Base-by-base conservation (phyloP, 495 filamentous ascomycete genomes). In the Penicillium mononematosum region DNA sequence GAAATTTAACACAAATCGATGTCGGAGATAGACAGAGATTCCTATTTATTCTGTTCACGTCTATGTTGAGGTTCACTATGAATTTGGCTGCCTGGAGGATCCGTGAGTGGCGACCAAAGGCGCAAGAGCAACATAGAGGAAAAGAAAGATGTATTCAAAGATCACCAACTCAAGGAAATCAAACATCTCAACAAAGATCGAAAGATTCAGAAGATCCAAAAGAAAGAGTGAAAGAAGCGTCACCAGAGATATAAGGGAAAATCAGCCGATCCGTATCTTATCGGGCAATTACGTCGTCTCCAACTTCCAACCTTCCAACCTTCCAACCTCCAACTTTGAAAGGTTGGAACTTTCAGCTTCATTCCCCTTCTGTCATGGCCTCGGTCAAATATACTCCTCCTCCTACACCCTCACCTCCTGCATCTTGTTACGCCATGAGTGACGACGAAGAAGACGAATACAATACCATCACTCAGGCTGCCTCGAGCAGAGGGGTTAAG, bases 391-490 rank as follows among this genome's bases (percentile, higher is more conserved):
- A 67, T 62, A 79, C 76, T 17, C 74, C 75, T 59, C 75, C 76
- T 50, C 65, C 76, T 10, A 73, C 75, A 43, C 83, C 81, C 6
- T 97, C 94, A 22, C 92, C 95, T 6, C 80, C 90, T 1, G 92
- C 88, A 16, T 96, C 91, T 59, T 96, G 92, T 79, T 98, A 96
- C 81, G 94, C 92, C 64, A 80, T 97, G 77, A 96, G 92, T 71
- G 94, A 98, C 74, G 91, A 96, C 59, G 91, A 96, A 45, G 95
- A 98, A 72, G 87, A 85, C 60, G 94, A 92, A 60, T 98, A 98
- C 74, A 90, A 92, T 68, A 98, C 92, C 22, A 94, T 98, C 71
- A 90, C 91, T 10, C 91, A 95, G 69, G 85, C 86, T 14, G 83
- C 78, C 52, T 84, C 88, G 1, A 87, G 89, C 2, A 83, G 85